Conservation (phyloP, 257 asterid genomes). For the Mitragyna speciosa region DNA sequence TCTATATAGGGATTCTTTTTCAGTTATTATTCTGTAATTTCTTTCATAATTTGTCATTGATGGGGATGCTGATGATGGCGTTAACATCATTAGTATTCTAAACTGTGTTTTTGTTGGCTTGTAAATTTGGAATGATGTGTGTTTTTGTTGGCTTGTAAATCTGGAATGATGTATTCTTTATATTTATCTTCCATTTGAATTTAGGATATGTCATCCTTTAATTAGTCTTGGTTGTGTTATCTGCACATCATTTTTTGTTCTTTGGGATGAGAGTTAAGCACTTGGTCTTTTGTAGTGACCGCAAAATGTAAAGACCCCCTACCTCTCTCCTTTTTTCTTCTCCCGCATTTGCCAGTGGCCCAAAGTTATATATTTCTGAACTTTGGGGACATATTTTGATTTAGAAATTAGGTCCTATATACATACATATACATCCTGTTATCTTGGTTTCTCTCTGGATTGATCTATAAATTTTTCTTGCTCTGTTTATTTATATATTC, state of each 20-base stretch:
- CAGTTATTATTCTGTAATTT: background rate
- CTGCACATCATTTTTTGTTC: background rate
- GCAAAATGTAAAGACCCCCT: background rate
- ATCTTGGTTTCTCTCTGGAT: background rate
- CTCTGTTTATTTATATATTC: conserved; percentile 4
- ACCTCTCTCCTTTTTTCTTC: no score
- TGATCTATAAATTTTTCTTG: conserved; percentile 24
- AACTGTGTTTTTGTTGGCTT: background rate
- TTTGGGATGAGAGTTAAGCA: background rate
- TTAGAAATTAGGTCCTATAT: conserved; percentile 10
- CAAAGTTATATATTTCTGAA: background rate
- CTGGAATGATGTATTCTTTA: background rate
- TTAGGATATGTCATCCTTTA: no score
- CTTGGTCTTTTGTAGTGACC: background rate
- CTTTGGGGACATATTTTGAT: conserved; percentile 1
- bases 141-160: background rate
- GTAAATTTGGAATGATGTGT: background rate
- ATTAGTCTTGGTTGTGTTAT: background rate
- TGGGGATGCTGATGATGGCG: background rate
- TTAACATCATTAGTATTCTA: background rate
- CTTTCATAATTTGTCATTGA: background rate
- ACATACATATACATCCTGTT: background rate
- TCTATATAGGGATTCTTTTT: background rate
- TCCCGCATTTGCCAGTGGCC: background rate
- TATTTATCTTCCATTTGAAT: background rate